phyloP scores from a whole-genome alignment of 768 basidiomycete genomes.

The Lentinula edodes region DNA sequence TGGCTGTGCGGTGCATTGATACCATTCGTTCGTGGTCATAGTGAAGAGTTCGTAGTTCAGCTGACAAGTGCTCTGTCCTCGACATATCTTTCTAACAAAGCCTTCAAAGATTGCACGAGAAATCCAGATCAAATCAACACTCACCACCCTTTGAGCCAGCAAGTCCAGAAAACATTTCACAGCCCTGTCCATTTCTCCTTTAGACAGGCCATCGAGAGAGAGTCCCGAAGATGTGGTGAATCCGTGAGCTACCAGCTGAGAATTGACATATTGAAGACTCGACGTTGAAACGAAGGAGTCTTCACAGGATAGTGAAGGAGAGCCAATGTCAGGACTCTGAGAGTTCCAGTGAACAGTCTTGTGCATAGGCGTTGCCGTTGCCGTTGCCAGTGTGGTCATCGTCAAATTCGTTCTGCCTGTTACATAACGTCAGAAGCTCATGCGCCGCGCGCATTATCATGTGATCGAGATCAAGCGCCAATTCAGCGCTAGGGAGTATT shows the following conservation, averaged over 20 bases:
- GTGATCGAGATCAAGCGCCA: too few relatives aligned
- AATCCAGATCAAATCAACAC: constrained; percentile 19
- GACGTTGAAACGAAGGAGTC: constrained; percentile 49
- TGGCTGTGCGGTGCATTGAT: constrained; percentile 54
- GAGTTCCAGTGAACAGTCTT: constrained; percentile 41
- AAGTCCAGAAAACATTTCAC: constrained; percentile 74
- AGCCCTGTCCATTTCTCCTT: constrained; percentile 47
- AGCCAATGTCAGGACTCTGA: constrained; percentile 32
- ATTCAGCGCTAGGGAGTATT: too few relatives aligned
- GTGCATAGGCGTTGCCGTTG: constrained; percentile 24
- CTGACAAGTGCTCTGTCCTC: constrained; percentile 68
- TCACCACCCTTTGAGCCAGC: constrained; percentile 71
- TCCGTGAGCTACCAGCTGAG: constrained; percentile 80
- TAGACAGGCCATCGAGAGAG: constrained; percentile 58
- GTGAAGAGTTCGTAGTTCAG: constrained; percentile 68
- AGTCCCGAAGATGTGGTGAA: constrained; percentile 62
- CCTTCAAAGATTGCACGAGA: not conserved
- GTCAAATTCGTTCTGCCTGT: too few relatives aligned
- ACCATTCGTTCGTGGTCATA: constrained; percentile 78
- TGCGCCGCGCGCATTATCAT: too few relatives aligned
- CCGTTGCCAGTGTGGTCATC: not conserved
- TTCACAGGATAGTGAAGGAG: constrained; percentile 40
- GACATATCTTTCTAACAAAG: constrained; percentile 63
- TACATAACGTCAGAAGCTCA: too few relatives aligned
- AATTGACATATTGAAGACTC: constrained; percentile 72